Evolutionary conservation across 2,329 filamentous ascomycete genomes (phyloP).

Genomic region (Botryosphaeria dothidea): DNA sequence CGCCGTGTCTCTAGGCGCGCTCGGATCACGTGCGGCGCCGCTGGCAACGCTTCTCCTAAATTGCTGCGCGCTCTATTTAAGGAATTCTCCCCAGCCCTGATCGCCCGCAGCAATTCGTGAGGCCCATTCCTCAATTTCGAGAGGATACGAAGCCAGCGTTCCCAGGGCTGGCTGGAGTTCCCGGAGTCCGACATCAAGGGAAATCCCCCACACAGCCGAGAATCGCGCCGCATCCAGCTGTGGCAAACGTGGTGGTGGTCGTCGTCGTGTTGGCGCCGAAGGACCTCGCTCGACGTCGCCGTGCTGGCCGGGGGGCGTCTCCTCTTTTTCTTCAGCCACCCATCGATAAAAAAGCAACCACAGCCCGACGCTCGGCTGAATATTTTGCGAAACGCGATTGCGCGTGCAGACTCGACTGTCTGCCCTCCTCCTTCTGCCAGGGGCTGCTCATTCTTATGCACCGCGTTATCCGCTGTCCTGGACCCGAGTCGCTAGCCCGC

Average conservation of each 20-base stretch:
- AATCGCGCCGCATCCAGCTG: slow-evolving; percentile 8
- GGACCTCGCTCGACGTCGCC: background rate
- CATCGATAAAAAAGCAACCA: background rate
- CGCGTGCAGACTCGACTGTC: background rate
- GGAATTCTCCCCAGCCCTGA: slow-evolving; percentile 8
- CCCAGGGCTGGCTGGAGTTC: background rate
- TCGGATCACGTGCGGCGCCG: slow-evolving; percentile 6
- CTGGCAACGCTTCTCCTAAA: background rate
- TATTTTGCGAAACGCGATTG: background rate
- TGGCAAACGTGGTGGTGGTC: background rate
- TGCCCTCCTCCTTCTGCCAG: background rate
- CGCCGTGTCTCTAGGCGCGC: background rate
- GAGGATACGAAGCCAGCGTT: slow-evolving; percentile 4
- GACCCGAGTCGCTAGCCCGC: background rate
- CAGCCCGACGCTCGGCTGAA: background rate
- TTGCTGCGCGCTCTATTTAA: background rate
- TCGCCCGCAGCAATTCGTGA: background rate
- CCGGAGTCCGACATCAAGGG: background rate
- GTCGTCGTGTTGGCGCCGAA: background rate
- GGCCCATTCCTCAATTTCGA: slow-evolving; percentile 11
- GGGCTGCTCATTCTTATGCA: slow-evolving; percentile 9
- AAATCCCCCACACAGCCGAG: slow-evolving; percentile 6
- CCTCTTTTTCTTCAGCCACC: slow-evolving; percentile 18
- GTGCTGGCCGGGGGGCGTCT: slow-evolving; percentile 2
- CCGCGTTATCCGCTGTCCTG: background rate